Conservation (phyloP, 2,329 filamentous ascomycete genomes). For the Grosmannia penicillata region DNA sequence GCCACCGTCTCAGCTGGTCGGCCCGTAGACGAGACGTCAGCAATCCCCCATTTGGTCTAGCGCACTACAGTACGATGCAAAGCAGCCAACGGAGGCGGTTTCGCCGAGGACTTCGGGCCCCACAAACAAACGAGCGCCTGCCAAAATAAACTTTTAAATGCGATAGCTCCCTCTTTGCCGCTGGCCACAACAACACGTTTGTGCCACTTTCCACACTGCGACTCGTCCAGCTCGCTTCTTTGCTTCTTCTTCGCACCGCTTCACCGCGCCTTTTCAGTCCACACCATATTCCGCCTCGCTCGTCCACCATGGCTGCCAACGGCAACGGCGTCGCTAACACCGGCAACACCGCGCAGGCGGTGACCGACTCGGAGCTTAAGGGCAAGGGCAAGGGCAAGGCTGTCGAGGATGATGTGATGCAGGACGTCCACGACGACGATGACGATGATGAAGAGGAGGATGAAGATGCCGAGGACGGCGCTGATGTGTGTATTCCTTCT, state of each 20-base stretch:
- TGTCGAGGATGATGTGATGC: conserved; percentile 33
- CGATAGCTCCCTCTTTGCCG: background rate
- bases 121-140: background rate
- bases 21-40: background rate
- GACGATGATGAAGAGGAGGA: conserved; percentile 56
- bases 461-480: conserved; percentile 50
- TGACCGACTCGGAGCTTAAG: conserved; percentile 14
- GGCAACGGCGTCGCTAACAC: conserved; percentile 33
- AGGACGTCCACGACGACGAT: conserved; percentile 58
- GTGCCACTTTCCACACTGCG: background rate
- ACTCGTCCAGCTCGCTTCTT: background rate
- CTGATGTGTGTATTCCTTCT: conserved; percentile 15
- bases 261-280: background rate
- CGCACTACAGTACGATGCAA: background rate
- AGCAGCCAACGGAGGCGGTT: conserved; percentile 2
- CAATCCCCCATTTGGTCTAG: conserved; percentile 1
- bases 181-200: background rate
- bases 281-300: background rate
- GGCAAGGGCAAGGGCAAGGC: conserved; percentile 74
- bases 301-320: conserved; percentile 27
- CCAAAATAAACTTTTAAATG: conserved; percentile 1
- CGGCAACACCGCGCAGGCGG: conserved; percentile 19
- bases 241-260: background rate
- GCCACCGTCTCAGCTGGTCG: too few species aligned
- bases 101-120: conserved; percentile 5